These are phyloP conservation scores for Sporothrix globosa DNA, from an alignment of 2,329 filamentous ascomycete species.

Conservation along the genomic window DNA sequence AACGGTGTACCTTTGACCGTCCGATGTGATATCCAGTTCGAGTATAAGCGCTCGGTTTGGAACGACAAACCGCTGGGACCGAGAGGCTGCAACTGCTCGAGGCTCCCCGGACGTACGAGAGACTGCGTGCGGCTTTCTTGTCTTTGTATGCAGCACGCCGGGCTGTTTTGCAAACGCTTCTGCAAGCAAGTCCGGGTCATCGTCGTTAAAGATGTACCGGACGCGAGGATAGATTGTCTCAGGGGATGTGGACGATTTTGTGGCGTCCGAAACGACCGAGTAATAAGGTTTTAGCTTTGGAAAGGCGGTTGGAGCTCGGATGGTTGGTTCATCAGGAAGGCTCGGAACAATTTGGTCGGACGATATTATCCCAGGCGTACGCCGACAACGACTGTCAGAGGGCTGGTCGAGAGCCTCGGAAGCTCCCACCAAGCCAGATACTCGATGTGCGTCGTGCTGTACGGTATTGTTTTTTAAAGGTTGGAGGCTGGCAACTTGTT, in stretches of 20 bases:
- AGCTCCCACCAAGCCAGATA: not conserved
- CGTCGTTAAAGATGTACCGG: constrained; percentile 92
- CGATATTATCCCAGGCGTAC: not conserved
- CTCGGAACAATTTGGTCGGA: constrained; percentile 18
- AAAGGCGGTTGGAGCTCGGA: constrained; percentile 37
- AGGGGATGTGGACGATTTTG: constrained; percentile 48
- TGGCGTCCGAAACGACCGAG: constrained; percentile 76
- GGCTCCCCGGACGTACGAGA: not conserved
- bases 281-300: constrained; percentile 79
- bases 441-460: not conserved
- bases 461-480: not conserved
- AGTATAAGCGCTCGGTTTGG: constrained; percentile 59
- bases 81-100: not conserved
- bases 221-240: constrained; percentile 80
- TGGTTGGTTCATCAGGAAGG: constrained; percentile 30
- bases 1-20: constrained; percentile 56
- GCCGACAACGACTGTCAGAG: not conserved
- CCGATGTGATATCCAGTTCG: constrained; percentile 53
- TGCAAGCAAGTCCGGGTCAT: constrained; percentile 78
- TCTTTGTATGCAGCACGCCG: constrained; percentile 30
- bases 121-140: not conserved
- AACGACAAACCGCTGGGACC: constrained; percentile 36
- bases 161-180: constrained; percentile 60
- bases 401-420: not conserved
- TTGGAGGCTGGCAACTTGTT: not conserved